These are phyloP conservation scores for Pyrus communis DNA, from an alignment of 306 rosid species.

Conservation along the genomic window DNA sequence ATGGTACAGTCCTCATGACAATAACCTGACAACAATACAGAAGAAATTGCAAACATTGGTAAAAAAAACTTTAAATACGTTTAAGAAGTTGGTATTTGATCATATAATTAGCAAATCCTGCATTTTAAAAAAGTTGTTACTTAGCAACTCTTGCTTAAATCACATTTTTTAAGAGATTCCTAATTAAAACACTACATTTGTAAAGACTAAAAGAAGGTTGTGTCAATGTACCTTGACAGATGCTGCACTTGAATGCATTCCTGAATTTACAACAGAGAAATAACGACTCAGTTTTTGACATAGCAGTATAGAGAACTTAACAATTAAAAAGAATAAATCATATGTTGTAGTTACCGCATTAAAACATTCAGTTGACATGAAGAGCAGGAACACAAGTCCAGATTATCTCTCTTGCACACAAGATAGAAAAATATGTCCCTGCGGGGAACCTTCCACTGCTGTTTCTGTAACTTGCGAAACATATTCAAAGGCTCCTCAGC, in stretches of 20 bases:
- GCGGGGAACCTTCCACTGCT: conserved; percentile 38
- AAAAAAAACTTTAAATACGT: background rate
- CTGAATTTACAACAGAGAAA: conserved; percentile 42
- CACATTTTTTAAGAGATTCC: background rate
- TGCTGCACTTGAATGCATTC: conserved; percentile 59
- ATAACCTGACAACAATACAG: conserved; percentile 49
- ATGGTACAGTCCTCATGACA: conserved; percentile 63
- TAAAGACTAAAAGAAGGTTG: conserved; percentile 3
- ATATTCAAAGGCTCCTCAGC: conserved; percentile 32
- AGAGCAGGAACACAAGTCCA: conserved; percentile 54
- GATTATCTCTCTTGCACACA: conserved; percentile 73
- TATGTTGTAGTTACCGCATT: conserved; percentile 41
- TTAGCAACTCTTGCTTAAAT: background rate
- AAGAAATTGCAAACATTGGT: background rate
- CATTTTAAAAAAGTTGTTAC: background rate
- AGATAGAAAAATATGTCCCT: conserved; percentile 73
- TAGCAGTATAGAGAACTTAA: background rate
- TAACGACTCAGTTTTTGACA: conserved; percentile 7
- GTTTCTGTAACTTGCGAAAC: conserved; percentile 34
- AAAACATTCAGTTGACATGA: conserved; percentile 56
- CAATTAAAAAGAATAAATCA: background rate
- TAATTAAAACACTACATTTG: background rate
- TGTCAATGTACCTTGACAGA: conserved; percentile 69
- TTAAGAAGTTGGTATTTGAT: background rate
- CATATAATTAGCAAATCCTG: background rate